Percentiles rank a stretch among this genome's conserved stretches.
Conservation (phyloP, 2,329 filamentous ascomycete genomes). For the Fusarium palustre region DNA sequence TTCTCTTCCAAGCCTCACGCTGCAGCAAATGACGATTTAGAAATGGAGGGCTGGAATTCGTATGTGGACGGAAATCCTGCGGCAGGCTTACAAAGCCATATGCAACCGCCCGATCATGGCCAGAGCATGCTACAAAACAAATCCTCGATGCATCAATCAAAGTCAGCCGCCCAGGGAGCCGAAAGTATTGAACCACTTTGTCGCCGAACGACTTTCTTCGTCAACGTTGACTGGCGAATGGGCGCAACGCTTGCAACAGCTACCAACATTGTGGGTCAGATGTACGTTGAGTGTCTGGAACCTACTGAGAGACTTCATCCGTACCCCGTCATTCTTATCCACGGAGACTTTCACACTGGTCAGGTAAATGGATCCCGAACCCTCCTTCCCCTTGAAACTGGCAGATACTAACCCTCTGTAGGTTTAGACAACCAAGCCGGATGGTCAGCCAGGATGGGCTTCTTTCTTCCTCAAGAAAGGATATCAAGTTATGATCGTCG, state of each 20-base stretch:
- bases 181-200: constrained; percentile 22
- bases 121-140: neutral
- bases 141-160: neutral
- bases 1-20: neutral
- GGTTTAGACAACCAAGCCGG: constrained; percentile 61
- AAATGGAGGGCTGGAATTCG: neutral
- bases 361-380: constrained; percentile 44
- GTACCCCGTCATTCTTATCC: constrained; percentile 51
- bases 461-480: constrained; percentile 57
- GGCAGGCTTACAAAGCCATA: neutral
- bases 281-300: constrained; percentile 53
- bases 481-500: constrained; percentile 58
- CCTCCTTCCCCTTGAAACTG: rapidly evolving
- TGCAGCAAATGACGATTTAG: neutral
- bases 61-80: neutral
- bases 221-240: constrained; percentile 43
- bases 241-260: constrained; percentile 20
- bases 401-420: constrained; percentile 14
- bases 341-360: constrained; percentile 53
- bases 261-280: constrained; percentile 45
- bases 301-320: constrained; percentile 33
- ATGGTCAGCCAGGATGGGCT: constrained; percentile 60
- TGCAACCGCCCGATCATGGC: neutral
- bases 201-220: constrained; percentile 43
- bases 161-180: neutral